Base-by-base conservation (phyloP, 306 rosid genomes). In the Elaeagnus macrophylla region DNA sequence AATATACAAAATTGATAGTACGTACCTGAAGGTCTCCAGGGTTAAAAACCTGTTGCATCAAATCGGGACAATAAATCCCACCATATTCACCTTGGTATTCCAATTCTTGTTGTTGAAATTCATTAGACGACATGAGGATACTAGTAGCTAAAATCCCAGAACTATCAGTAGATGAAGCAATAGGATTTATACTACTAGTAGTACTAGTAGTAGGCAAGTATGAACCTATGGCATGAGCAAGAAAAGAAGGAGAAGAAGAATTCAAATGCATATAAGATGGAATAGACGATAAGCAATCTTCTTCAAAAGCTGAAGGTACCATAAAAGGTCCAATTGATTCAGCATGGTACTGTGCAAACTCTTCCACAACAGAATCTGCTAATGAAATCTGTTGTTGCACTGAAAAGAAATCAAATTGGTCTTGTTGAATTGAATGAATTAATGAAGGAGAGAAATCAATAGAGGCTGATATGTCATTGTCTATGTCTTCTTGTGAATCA, bases 391-490 rank as follows among this genome's bases (percentile, higher is more conserved):
- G 83, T 53, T 72, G 69, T 70, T 69, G 81, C 57, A 74, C 44
- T 16, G 81, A 76, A 38, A 85, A 72, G 64, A 83, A 74, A 57
- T 71, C 85, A 39, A 74, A 82, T 14, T 83, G 81, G 18, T 83
- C 81, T 35, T 79, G 76, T 39, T 74, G 91, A 45, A 53, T 64
- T 48, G 66, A 54, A 20, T 81, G 74, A 60, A 71, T 20, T 47
- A 49, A 25, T 25, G 32, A 74, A 3, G 68, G 59, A 9, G 96
- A 80, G 64, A 91, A 86, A 62, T 87, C 83, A 37, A 87, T 80
- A 55, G 95, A 91, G 59, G 89, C 96, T n/a, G 99, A 91, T 39
- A 87, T 84, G 72, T 84, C 93, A 73, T 80, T 86, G 65, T 91
- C 95, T 16, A 84, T 66, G 7, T 90, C 97, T 54, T 91, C 87